Evolutionary conservation across 129 eudicot species (phyloP), one percentile per base, ranked within the genome.

Genomic region (Flaveria robusta): DNA sequence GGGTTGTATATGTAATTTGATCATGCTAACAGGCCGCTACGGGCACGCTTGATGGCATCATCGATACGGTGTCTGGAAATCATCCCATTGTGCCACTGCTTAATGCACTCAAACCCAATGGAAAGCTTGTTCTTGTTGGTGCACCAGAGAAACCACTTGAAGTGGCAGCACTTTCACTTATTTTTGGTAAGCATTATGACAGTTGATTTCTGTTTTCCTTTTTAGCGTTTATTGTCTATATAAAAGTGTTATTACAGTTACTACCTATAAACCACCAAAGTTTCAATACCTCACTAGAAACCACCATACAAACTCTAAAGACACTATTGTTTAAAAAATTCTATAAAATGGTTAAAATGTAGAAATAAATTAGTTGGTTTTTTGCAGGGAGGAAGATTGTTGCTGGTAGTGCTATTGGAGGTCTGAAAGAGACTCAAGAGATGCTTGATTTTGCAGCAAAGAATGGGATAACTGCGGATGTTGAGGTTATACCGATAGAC

Each of bases 371-470:
- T 11, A 24, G 18, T 66, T 0, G 43, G 5, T 20, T 64, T 19
- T 47, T 69, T 1, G 37, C 42, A 82, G 89, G 89, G 60, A 75
- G 87, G 81, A 86, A 83, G 71, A 34, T 37, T 2, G 66, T 86
- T 58, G 66, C 47, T 37, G 87, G 90, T 4, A 83, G 87, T 68
- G 20, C 8, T 2, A 83, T 55, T 23, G 87, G 87, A 7, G 90
- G 90, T 11, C 3, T 88, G 59, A 88, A 83, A 60, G 88, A 88
- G 79, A 86, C 88, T 3, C 91, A 86, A 51, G 91, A 89, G 68
- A 84, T 89, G 87, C 79, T 89, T 18, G 87, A 89, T 75, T 89
- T 89, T 68, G 84, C 89, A 0, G 87, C 89, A 39, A 22, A 86
- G 65, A 84, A 84, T 78, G 75, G 81, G 43, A 65, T 89, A 20